Base-by-base conservation (phyloP, 1,284 basidiomycete genomes). In the Earliella scabrosa region DNA sequence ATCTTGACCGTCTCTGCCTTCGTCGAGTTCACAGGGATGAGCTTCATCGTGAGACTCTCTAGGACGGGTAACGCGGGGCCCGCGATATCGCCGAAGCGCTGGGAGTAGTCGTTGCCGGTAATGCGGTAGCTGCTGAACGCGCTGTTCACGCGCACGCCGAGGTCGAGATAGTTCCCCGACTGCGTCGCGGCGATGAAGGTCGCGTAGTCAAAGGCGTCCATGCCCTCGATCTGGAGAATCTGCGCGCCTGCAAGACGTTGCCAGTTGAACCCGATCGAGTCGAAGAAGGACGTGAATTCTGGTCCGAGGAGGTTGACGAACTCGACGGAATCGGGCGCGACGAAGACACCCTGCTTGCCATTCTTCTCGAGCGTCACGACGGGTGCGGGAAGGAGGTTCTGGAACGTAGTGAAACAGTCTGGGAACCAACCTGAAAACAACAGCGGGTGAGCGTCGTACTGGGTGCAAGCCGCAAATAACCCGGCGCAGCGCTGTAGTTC, bases 71-170 rank as follows among this genome's bases (percentile, higher is more conserved):
- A 77, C 14, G 71, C 67, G 6, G 82, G 80, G 1, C 83, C 82
- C 36, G 85, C 83, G 40, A 85, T 73, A 66, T 86, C 83, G 26
- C 77, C 86, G 49, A 87, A 65, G n/a, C 84, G 76, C 67, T 86
- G 84, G 26, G 81, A 82, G 62, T 79, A 84, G 26, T 60, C 67
- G 0, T 70, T 75, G 18, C 69, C 74, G 2, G 73, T 69, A 52
- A 87, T 80, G 9, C 82, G 72, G 65, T 87, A 87, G 64, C 82
- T 83, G 34, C 77, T 81, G 69, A 84, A 83, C 9, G 82, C 85
- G 47, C 82, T 83, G 70, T 87, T 87, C 34, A 86, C 81, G 50
- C 85, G 79, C 39, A 86, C 78, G 35, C 81, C 81, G 54, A 85
- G 83, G 63, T 86, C 83, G 31, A 87, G 71, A 65, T 82, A 87